These are phyloP conservation scores for Cytospora mali DNA, from an alignment of 2,329 filamentous ascomycete species.

Conservation along the genomic window DNA sequence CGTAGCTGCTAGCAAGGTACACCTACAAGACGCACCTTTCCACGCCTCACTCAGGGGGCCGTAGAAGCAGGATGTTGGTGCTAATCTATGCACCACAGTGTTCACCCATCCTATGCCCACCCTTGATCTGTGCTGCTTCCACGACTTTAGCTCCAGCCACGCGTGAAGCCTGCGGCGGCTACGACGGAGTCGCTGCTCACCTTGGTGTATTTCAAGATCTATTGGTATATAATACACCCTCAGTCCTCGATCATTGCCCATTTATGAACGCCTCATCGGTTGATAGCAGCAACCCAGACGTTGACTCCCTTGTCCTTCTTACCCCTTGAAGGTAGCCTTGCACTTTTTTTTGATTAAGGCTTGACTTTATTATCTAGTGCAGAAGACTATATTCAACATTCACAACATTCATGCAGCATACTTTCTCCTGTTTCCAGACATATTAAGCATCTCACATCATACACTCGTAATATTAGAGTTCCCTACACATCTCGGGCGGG, in stretches of 20 bases:
- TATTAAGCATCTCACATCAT: background rate
- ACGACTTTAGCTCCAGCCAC: constrained; percentile 15
- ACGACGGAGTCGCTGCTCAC: background rate
- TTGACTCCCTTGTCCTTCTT: background rate
- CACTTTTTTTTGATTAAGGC: background rate
- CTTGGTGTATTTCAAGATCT: background rate
- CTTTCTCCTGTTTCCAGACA: background rate
- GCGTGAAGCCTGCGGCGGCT: background rate
- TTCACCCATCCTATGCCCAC: background rate
- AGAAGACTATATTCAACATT: background rate
- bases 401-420: background rate
- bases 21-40: background rate
- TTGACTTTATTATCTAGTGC: background rate
- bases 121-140: constrained; percentile 6
- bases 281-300: background rate
- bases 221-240: constrained; percentile 5
- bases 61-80: constrained; percentile 4
- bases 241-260: background rate
- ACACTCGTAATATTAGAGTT: background rate
- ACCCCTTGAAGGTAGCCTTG: background rate
- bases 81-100: constrained; percentile 6
- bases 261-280: background rate
- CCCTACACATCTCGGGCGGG: background rate
- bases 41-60: constrained; percentile 5
- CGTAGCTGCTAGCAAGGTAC: constrained; percentile 5